A percentile compares a stretch with the other conserved stretches of the same genome.
These are phyloP conservation scores for Umbelopsis sp. DNA, from an alignment of 371 early-diverging fungal genomes.

Conservation along the genomic window DNA sequence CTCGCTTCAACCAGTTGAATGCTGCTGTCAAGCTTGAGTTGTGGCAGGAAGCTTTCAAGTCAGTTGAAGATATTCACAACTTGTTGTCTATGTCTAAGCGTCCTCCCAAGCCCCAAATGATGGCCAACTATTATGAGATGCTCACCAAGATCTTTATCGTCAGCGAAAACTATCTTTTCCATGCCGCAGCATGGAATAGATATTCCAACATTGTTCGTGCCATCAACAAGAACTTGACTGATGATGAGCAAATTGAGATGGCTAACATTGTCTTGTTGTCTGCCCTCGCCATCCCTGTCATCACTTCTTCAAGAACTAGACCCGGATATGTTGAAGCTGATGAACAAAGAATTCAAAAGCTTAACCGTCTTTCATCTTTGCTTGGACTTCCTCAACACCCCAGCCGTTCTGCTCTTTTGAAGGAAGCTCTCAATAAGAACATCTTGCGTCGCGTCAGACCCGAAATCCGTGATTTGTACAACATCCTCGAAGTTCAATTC, in stretches of 20 bases:
- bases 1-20: slow-evolving; percentile 93
- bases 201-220: slow-evolving; percentile 83
- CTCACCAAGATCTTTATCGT: slow-evolving; percentile 94
- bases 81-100: slow-evolving; percentile 90
- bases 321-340: slow-evolving; percentile 71
- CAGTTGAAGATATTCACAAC: slow-evolving; percentile 96
- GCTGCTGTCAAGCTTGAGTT: slow-evolving; percentile 95
- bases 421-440: slow-evolving; percentile 86
- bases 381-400: slow-evolving; percentile 86
- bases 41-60: slow-evolving; percentile 98
- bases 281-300: slow-evolving; percentile 89
- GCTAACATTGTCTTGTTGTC: slow-evolving; percentile 92
- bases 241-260: slow-evolving; percentile 78
- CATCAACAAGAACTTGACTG: slow-evolving; percentile 71
- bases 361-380: slow-evolving; percentile 84
- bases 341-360: slow-evolving; percentile 84
- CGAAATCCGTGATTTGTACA: slow-evolving; percentile 90
- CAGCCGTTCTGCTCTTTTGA: slow-evolving; percentile 87
- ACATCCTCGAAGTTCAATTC: slow-evolving; percentile 95
- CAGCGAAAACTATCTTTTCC: slow-evolving; percentile 96
- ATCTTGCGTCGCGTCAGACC: slow-evolving; percentile 87
- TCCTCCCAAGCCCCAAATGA: slow-evolving; percentile 89
- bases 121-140: slow-evolving; percentile 98
- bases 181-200: slow-evolving; percentile 96
- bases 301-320: slow-evolving; percentile 79